Evolutionary conservation across 441 rosid species (phyloP).

Genomic region (Bruguiera hainesii): DNA sequence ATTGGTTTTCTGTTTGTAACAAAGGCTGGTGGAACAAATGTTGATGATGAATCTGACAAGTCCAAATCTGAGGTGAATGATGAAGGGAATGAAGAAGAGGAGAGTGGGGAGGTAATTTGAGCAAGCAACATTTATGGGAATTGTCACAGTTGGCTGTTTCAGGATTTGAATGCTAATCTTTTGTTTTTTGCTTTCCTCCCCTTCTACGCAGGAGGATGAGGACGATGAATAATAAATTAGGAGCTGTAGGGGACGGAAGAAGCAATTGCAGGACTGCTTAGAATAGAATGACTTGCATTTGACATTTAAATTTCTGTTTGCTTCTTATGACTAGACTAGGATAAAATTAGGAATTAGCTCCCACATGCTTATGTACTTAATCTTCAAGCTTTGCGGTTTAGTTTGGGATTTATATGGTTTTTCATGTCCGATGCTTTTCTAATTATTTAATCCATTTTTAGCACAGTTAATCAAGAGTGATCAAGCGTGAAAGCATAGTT

Average conservation of each 20-base stretch:
- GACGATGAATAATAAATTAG: conserved; percentile 38
- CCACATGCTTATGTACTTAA: conserved; percentile 20
- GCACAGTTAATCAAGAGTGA: no score
- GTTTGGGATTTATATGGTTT: not conserved
- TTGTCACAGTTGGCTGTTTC: not conserved
- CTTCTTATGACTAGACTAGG: conserved; percentile 22
- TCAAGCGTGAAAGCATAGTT: no score
- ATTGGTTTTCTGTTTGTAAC: not conserved
- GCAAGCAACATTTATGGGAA: not conserved
- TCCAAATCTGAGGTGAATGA: conserved; percentile 67
- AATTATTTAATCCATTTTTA: not conserved
- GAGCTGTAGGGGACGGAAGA: conserved; percentile 9
- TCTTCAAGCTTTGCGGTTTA: no score
- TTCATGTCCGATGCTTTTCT: not conserved
- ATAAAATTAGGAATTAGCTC: conserved; percentile 12
- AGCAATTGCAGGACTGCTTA: conserved; percentile 24
- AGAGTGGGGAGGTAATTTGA: conserved; percentile 50
- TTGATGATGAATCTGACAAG: conserved; percentile 78
- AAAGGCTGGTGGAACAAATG: conserved; percentile 51
- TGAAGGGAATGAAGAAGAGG: conserved; percentile 41
- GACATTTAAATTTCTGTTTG: conserved; percentile 2
- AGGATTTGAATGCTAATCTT: not conserved
- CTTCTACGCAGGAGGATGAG: conserved; percentile 36
- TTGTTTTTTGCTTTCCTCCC: not conserved
- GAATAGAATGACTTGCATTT: conserved; percentile 11